Conservation (phyloP, 805 yeast genomes). For the Candida taoyuanica region DNA sequence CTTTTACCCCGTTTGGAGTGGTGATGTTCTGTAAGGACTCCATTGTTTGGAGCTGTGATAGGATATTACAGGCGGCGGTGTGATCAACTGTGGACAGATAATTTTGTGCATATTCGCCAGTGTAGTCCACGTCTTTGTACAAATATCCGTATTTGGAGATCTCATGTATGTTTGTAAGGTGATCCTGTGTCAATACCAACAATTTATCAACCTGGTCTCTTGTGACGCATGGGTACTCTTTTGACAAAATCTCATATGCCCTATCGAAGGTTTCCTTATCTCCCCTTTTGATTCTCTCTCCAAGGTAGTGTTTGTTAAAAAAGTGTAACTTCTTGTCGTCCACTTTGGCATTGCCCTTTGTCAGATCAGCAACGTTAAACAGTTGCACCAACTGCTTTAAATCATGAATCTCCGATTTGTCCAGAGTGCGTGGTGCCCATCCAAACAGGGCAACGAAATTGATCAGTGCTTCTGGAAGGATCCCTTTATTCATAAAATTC, state of each 20-base stretch:
- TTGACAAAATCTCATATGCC: constrained; percentile 21
- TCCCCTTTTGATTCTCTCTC: constrained; percentile 35
- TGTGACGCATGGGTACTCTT: constrained; percentile 17
- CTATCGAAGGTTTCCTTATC: constrained; percentile 36
- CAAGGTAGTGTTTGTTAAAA: constrained; percentile 72
- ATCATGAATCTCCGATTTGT: constrained; percentile 48
- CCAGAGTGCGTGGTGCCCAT: constrained; percentile 72
- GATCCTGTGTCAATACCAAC: constrained; percentile 41
- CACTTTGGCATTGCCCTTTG: constrained; percentile 93
- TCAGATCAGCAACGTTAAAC: constrained; percentile 68
- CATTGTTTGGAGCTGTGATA: constrained; percentile 15
- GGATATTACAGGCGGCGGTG: constrained; percentile 9
- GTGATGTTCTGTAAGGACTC: constrained; percentile 3
- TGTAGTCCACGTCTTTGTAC: constrained; percentile 30
- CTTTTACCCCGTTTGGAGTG: constrained; percentile 19
- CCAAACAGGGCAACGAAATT: constrained; percentile 91
- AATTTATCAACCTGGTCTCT: constrained; percentile 35
- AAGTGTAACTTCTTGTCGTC: constrained; percentile 68
- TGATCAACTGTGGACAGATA: constrained; percentile 26
- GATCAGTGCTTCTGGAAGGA: constrained; percentile 80
- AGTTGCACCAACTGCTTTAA: constrained; percentile 45
- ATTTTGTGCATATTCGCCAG: constrained; percentile 26
- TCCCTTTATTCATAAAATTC: constrained; percentile 53
- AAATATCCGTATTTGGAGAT: constrained; percentile 47
- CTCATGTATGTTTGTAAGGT: constrained; percentile 51